phyloP scores from a whole-genome alignment of 345 rosid genomes.

The Turritis glabra region DNA sequence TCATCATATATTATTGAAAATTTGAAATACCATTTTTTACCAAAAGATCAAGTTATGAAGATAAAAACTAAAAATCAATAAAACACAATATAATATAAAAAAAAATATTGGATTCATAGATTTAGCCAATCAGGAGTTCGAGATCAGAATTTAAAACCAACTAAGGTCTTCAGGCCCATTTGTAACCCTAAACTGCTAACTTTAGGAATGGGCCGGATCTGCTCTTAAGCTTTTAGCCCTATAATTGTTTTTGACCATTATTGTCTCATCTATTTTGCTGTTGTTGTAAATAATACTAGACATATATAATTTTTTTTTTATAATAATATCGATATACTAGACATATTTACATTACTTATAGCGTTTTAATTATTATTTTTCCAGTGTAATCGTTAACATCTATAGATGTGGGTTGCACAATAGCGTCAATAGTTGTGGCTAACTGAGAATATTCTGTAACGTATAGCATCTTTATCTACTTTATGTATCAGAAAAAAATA shows the following conservation, averaged over 20 bases:
- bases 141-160: neutral
- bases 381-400: too few species aligned
- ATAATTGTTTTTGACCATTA: too few species aligned
- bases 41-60: too few species aligned
- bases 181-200: neutral
- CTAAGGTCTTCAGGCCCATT: neutral
- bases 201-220: constrained; percentile 4
- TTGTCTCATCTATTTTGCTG: too few species aligned
- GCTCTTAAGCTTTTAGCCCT: too few species aligned
- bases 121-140: neutral
- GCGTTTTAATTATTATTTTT: too few species aligned
- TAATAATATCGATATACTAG: too few species aligned
- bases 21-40: too few species aligned
- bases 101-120: neutral
- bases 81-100: neutral
- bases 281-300: too few species aligned
- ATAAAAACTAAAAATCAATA: neutral
- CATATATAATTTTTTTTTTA: too few species aligned
- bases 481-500: neutral
- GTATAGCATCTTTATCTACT: constrained; percentile 11
- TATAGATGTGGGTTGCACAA: constrained; percentile 1
- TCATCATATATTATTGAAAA: too few species aligned
- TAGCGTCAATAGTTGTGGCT: neutral
- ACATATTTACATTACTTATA: too few species aligned
- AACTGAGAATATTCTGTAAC: constrained; percentile 20